Base-by-base conservation (phyloP, 345 rosid genomes). In the Acer saccharum region DNA sequence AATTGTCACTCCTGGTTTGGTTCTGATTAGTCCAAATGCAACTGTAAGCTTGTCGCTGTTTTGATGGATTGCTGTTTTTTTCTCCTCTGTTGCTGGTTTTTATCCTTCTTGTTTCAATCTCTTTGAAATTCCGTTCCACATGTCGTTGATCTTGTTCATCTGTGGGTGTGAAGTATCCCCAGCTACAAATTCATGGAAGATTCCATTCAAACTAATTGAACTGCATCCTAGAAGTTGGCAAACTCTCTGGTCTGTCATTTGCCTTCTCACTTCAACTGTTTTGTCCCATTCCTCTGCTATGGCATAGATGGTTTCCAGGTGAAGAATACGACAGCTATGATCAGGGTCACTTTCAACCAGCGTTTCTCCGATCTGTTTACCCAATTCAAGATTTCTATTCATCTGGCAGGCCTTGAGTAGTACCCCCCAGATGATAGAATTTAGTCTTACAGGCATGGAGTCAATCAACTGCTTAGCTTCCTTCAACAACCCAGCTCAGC, bases 31-130 rank as follows among this genome's bases (percentile, higher is more conserved):
- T 50, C 94, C 92, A 17, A 87, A 91, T 48, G 89, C 74, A 64
- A 88, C 73, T 58, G 92, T 91, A 69, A 92, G 78, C 81, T 87
- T 91, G 88, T 91, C 91, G 41, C 94, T 88, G 78, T 90, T 93
- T 86, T 84, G 86, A 80, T 84, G 80, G 61, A 87, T 80, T 3
- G 86, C 89, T 48, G 72, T 86, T 83, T 84, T 87, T 85, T 86
- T 89, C 78, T 84, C 90, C 46, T 84, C 72, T 10, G 83, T 63
- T 65, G 69, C 86, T 43, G 94, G 90, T 81, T 82, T 72, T 77
- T 89, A 87, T 66, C 92, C 90, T 70, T 84, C 81, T 54, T 75
- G 83, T 71, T 81, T 68, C 8, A 88, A 83, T 70, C 83, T 78
- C 78, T 69, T 81, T 20, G 81, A 76, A 16, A 90, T 77, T 10